Evolutionary conservation across 164 flowering plant species (phyloP).

Genomic region (Taxillus chinensis): DNA sequence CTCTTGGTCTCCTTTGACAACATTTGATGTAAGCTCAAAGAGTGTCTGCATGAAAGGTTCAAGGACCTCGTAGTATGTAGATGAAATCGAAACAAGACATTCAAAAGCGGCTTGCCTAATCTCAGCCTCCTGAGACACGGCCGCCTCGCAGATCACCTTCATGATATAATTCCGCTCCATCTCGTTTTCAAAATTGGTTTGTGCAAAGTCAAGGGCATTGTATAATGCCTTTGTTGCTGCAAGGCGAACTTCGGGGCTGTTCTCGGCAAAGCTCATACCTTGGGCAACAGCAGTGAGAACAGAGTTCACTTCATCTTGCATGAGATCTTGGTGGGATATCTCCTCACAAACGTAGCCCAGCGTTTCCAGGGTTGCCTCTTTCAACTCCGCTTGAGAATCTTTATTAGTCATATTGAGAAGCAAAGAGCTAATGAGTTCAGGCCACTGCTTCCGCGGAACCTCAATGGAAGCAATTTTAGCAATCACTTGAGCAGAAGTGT

Average conservation of each 20-base stretch:
- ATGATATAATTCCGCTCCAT: constrained; percentile 75
- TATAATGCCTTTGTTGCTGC: constrained; percentile 67
- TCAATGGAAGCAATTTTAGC: constrained; percentile 71
- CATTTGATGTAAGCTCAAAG: constrained; percentile 66
- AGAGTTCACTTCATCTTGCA: constrained; percentile 67
- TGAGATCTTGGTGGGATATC: constrained; percentile 54
- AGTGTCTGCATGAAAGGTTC: constrained; percentile 69
- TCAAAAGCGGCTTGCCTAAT: constrained; percentile 78
- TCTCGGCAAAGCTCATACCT: constrained; percentile 63
- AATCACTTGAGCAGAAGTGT: constrained; percentile 63
- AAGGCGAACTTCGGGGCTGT: constrained; percentile 58
- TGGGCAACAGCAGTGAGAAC: constrained; percentile 84
- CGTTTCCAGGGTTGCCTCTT: constrained; percentile 70
- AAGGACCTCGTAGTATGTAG: constrained; percentile 63
- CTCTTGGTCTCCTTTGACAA: constrained; percentile 65
- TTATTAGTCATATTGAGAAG: constrained; percentile 66
- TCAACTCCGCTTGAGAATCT: constrained; percentile 35
- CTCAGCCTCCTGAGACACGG: constrained; percentile 45
- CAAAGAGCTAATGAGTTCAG: constrained; percentile 45
- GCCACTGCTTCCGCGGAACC: constrained; percentile 70
- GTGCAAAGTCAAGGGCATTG: constrained; percentile 81
- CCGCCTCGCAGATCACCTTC: constrained; percentile 74
- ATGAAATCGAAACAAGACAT: constrained; percentile 72
- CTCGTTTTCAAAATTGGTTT: constrained; percentile 71
- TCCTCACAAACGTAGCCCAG: constrained; percentile 85